A percentile compares a stretch with the other conserved stretches of the same genome.
These are phyloP conservation scores for Pseudonitzschia pungens DNA, from an alignment of 108 stramenopile species.

Conservation along the genomic window DNA sequence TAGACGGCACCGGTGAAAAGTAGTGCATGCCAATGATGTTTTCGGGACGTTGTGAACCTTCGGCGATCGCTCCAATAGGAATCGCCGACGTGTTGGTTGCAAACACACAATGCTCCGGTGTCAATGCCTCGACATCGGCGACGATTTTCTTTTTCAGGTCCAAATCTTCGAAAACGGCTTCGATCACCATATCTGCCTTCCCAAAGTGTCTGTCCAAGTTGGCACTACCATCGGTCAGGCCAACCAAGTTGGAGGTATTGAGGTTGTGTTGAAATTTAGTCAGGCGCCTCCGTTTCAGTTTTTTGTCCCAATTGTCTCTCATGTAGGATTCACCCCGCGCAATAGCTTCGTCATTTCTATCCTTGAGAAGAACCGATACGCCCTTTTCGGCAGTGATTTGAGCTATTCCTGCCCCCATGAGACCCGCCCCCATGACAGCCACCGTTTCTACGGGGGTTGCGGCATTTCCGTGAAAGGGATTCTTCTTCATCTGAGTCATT, in stretches of 20 bases:
- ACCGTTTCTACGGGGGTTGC: constrained; percentile 83
- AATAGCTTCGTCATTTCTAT: constrained; percentile 84
- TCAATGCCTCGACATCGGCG: constrained; percentile 86
- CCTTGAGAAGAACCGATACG: constrained; percentile 92
- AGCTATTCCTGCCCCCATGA: constrained; percentile 99
- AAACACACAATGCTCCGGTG: constrained; percentile 94
- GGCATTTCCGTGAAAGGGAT: constrained; percentile 73
- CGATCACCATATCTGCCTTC: constrained; percentile 94
- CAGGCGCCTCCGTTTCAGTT: constrained; percentile 90
- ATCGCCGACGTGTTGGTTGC: constrained; percentile 99
- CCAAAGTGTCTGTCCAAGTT: constrained; percentile 85
- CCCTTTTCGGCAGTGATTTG: constrained; percentile 98
- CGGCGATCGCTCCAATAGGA: constrained; percentile 95
- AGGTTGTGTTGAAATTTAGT: constrained; percentile 90
- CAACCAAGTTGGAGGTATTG: constrained; percentile 82
- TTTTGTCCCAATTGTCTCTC: constrained; percentile 91
- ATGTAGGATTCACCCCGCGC: constrained; percentile 89
- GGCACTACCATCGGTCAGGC: constrained; percentile 78
- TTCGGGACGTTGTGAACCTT: constrained; percentile 88
- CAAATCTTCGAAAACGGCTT: constrained; percentile 98
- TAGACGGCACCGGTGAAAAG: constrained; percentile 97
- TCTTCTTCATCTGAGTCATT: constrained; percentile 95
- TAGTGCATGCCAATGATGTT: constrained; percentile 99
- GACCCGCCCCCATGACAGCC: constrained; percentile 97
- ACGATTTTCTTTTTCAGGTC: constrained; percentile 94